These are phyloP conservation scores for Puccinia polysora DNA, from an alignment of 1,284 basidiomycete species.

Conservation along the genomic window DNA sequence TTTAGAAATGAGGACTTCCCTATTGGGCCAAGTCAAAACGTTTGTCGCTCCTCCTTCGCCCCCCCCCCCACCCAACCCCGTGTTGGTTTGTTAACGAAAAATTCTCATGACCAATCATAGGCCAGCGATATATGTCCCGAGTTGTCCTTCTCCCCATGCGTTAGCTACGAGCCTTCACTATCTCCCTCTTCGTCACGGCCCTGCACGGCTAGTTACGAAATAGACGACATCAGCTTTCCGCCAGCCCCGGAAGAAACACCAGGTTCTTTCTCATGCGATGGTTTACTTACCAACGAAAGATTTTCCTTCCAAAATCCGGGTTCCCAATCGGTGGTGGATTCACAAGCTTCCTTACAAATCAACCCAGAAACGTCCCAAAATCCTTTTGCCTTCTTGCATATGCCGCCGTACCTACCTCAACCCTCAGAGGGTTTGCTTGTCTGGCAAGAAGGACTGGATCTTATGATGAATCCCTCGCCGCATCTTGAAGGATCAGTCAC, in stretches of 20 bases:
- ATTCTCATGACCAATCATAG: too few relatives aligned
- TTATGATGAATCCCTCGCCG: too few relatives aligned
- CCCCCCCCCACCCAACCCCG: neutral
- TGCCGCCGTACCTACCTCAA: neutral
- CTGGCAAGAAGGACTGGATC: neutral
- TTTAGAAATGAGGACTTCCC: neutral
- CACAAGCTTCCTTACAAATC: neutral
- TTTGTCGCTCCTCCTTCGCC: neutral
- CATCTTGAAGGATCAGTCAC: neutral
- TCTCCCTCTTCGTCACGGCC: constrained; percentile 14
- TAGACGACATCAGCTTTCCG: constrained; percentile 1
- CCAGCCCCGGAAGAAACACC: neutral
- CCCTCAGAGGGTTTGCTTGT: neutral
- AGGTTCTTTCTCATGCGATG: neutral
- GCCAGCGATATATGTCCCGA: neutral
- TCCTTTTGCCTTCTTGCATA: neutral
- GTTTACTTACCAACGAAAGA: neutral
- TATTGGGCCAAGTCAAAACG: neutral
- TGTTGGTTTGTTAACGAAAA: neutral
- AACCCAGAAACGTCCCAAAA: neutral
- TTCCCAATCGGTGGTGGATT: neutral
- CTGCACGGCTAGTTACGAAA: constrained; percentile 1
- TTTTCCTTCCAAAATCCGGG: neutral
- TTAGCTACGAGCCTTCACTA: constrained; percentile 6
- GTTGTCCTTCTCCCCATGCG: neutral